Base-by-base conservation (phyloP, 257 asterid species). In the Salvia hispanica region DNA sequence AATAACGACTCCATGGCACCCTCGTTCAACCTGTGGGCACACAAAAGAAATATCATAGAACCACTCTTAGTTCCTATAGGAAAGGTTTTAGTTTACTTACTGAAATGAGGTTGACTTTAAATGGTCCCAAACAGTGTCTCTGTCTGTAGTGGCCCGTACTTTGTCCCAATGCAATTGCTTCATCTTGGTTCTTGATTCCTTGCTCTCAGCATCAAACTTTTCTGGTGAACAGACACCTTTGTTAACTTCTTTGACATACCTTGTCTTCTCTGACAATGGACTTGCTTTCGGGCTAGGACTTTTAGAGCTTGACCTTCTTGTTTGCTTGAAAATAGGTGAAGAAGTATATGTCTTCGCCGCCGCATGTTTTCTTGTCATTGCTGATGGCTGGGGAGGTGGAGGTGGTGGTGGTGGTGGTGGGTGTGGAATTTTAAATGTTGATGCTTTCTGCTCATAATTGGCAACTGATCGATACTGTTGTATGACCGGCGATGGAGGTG, bases 81-180 rank as follows among this genome's bases (percentile, higher is more conserved):
- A 52, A 60, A 55, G 15, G 69, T 43, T 40, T 56, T n/a, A 36
- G 14, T 79, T 45, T 48, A 85, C 96, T 80, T 78, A 88, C 98
- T 84, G 86, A 80, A 91, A 91, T 62, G 96, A 88, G 80, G 88
- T 86, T 8, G 94, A 78, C 64, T 86, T 83, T 58, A 88, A 72
- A 64, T 85, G 94, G 81, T 91, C 98, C 98, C 98, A 91, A 36
- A 89, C 98, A 4, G 95, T 91, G 69, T 79, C 90, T 72, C 83
- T 72, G 45, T 86, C 87, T 14, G 95, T 76, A 56, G 88, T 78
- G 71, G 96, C 86, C 73, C 79, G 83, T 63, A 88, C 96, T 82
- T 89, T 91, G 82, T 91, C 97, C 97, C 97, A 91, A 45, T 88
- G 97, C 86, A 91, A 68, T 70, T 91, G 84, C 76, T 86, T 91